Conservation (phyloP, 768 basidiomycete genomes). For the Lentinula detonsa region DNA sequence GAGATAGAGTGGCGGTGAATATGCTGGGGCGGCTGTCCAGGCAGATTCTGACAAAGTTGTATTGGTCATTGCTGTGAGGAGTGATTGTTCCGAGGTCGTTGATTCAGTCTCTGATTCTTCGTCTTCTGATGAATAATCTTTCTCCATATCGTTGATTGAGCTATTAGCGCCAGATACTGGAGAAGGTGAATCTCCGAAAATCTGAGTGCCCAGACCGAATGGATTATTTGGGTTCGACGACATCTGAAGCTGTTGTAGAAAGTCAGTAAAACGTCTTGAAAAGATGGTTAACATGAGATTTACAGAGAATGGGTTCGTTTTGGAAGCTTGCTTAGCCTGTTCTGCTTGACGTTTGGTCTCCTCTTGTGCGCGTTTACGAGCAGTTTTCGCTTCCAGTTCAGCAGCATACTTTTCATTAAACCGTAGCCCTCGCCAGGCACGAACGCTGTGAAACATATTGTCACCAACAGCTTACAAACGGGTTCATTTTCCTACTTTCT, state of each 20-base stretch:
- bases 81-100: constrained; percentile 37
- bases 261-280: not conserved
- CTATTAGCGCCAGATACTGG: not conserved
- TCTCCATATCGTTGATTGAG: constrained; percentile 7
- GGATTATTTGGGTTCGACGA: constrained; percentile 21
- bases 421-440: constrained; percentile 75
- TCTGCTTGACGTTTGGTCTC: constrained; percentile 28
- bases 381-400: constrained; percentile 57
- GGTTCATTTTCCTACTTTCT: not conserved
- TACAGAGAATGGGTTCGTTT: constrained; percentile 69
- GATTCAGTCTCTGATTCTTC: constrained; percentile 29
- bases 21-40: constrained; percentile 65
- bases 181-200: constrained; percentile 44
- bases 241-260: constrained; percentile 17
- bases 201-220: constrained; percentile 59
- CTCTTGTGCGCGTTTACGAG: constrained; percentile 30
- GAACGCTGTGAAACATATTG: constrained; percentile 43
- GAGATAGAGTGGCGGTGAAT: constrained; percentile 57
- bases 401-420: constrained; percentile 71
- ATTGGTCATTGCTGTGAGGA: constrained; percentile 53
- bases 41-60: constrained; percentile 50
- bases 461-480: not conserved
- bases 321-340: constrained; percentile 22
- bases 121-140: constrained; percentile 19
- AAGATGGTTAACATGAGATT: constrained; percentile 15